phyloP scores from a whole-genome alignment of 2,329 filamentous ascomycete genomes.

The Dryadomyces quercivorus region DNA sequence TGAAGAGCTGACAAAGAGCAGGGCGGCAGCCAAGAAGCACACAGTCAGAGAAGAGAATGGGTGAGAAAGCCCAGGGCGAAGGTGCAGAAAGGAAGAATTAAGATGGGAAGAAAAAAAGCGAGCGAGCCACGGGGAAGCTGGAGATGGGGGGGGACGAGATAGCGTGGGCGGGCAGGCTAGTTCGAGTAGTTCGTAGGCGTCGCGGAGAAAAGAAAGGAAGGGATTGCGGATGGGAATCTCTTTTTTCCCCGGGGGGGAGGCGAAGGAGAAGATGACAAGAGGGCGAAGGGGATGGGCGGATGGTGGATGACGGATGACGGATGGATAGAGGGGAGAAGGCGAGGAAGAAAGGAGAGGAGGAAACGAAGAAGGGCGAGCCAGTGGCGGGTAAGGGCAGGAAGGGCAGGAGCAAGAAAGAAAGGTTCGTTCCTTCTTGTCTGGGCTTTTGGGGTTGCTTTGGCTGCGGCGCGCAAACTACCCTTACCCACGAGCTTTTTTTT shows the following conservation, averaged over 20 bases:
- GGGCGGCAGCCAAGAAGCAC: background rate
- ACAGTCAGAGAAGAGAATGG: background rate
- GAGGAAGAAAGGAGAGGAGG: background rate
- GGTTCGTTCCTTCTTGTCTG: constrained; percentile 10
- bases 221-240: background rate
- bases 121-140: background rate
- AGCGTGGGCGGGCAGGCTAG: background rate
- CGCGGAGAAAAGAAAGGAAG: background rate
- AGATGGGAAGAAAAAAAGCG: background rate
- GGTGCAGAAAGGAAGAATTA: background rate
- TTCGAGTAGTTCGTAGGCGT: background rate
- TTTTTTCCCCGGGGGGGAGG: background rate
- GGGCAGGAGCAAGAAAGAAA: constrained; percentile 5
- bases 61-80: constrained; percentile 2
- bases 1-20: background rate
- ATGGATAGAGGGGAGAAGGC: background rate
- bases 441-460: constrained; percentile 12
- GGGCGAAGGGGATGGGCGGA: background rate
- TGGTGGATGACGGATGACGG: background rate
- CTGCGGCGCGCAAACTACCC: constrained; percentile 13
- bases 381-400: constrained; percentile 9
- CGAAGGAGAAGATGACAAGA: background rate
- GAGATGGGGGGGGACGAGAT: background rate
- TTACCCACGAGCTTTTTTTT: constrained; percentile 13
- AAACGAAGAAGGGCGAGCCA: background rate